phyloP scores from a whole-genome alignment of 148 eudicot genomes.

The Amaranthus hypochondriacus region DNA sequence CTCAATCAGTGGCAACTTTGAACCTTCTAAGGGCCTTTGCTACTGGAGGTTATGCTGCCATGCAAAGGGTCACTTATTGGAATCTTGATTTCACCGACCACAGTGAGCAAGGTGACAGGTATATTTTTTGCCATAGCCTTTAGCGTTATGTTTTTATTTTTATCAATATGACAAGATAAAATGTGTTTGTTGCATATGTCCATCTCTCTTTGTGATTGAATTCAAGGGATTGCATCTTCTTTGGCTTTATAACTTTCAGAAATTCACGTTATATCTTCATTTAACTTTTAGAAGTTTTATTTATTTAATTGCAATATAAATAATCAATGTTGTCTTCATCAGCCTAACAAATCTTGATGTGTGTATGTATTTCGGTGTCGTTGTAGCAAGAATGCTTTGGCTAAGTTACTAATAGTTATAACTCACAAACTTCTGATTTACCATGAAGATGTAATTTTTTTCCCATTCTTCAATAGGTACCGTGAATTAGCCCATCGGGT shows the following conservation, averaged over 20 bases:
- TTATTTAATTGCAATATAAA: too few relatives aligned
- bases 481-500: slow-evolving; percentile 69
- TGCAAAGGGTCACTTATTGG: slow-evolving; percentile 70
- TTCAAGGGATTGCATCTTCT: slow-evolving; percentile 1
- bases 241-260: not conserved
- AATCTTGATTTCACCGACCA: slow-evolving; percentile 68
- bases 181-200: not conserved
- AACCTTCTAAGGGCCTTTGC: slow-evolving; percentile 77
- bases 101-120: slow-evolving; percentile 75
- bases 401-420: too few relatives aligned
- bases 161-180: not conserved
- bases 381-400: too few relatives aligned
- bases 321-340: too few relatives aligned
- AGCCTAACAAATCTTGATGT: not conserved
- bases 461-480: slow-evolving; percentile 36
- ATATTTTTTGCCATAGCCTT: not conserved
- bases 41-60: slow-evolving; percentile 79
- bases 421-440: not conserved
- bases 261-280: not conserved
- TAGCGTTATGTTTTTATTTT: not conserved
- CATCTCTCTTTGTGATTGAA: not conserved
- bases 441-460: not conserved
- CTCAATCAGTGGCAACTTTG: slow-evolving; percentile 67
- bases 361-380: too few relatives aligned
- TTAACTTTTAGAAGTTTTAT: too few relatives aligned